Percentiles rank a stretch among this genome's conserved stretches.
These are phyloP conservation scores for Cyberlindnera saturnus DNA, from an alignment of 805 yeast genomes.

Conservation along the genomic window DNA sequence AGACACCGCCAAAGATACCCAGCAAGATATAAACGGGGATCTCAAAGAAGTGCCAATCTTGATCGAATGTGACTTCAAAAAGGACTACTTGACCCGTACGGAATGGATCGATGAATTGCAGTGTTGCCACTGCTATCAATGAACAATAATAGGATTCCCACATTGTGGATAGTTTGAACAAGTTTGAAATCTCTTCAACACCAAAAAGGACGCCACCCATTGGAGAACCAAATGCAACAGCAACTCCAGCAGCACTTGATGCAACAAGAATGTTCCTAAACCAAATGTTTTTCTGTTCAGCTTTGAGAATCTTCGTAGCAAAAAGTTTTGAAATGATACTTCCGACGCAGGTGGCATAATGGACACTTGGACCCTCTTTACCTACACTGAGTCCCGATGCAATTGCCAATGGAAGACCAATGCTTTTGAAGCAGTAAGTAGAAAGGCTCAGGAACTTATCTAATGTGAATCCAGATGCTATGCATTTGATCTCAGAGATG, in stretches of 20 bases:
- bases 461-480: slow-evolving; percentile 82
- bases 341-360: slow-evolving; percentile 96
- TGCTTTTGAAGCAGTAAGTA: slow-evolving; percentile 68
- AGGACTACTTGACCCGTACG: slow-evolving; percentile 91
- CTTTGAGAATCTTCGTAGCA: slow-evolving; percentile 11
- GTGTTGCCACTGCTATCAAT: slow-evolving; percentile 74
- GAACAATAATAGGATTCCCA: slow-evolving; percentile 93
- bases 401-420: slow-evolving; percentile 84
- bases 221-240: slow-evolving; percentile 96
- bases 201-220: slow-evolving; percentile 94
- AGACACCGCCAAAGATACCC: slow-evolving; percentile 89
- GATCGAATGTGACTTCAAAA: slow-evolving; percentile 85
- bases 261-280: slow-evolving; percentile 52
- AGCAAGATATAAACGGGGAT: slow-evolving; percentile 70
- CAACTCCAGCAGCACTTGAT: slow-evolving; percentile 96
- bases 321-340: slow-evolving; percentile 24
- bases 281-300: slow-evolving; percentile 11
- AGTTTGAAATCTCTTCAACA: slow-evolving; percentile 80
- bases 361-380: slow-evolving; percentile 97
- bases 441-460: slow-evolving; percentile 68
- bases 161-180: slow-evolving; percentile 69
- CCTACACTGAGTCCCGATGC: slow-evolving; percentile 93
- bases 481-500: slow-evolving; percentile 92
- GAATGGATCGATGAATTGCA: slow-evolving; percentile 83
- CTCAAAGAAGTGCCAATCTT: slow-evolving; percentile 82